phyloP scores from a whole-genome alignment of 2,329 filamentous ascomycete species.

The Colletotrichum cereale region DNA sequence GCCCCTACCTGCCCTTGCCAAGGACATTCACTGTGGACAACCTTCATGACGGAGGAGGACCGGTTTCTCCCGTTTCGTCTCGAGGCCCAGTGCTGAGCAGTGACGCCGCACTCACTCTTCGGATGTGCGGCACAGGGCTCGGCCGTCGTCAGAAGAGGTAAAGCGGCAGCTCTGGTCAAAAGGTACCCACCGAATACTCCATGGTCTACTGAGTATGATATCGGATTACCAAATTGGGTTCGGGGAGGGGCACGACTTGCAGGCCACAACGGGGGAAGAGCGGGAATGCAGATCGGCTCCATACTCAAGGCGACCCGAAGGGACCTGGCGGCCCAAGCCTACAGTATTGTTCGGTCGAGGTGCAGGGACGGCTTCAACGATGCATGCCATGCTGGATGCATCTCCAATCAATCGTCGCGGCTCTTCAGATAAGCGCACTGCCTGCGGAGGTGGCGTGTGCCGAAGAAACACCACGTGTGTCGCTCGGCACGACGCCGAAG shows the following conservation, averaged over 20 bases:
- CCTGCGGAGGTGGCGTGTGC: neutral
- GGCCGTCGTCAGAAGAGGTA: constrained; percentile 7
- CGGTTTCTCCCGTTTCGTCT: constrained; percentile 15
- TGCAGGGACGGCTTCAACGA: neutral
- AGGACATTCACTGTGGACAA: neutral
- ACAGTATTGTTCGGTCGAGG: neutral
- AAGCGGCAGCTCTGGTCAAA: neutral
- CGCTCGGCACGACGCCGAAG: neutral
- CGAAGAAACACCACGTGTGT: neutral
- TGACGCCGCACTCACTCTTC: neutral
- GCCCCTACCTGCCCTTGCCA: neutral
- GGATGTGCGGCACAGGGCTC: constrained; percentile 16
- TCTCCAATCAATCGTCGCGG: neutral
- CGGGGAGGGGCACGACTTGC: constrained; percentile 10
- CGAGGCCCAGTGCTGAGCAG: neutral
- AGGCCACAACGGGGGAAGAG: constrained; percentile 25
- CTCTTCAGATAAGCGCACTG: neutral
- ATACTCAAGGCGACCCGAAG: constrained; percentile 5
- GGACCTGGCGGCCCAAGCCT: constrained; percentile 5
- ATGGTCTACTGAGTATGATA: neutral
- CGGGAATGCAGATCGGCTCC: constrained; percentile 32
- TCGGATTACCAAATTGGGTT: constrained; percentile 4
- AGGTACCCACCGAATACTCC: neutral
- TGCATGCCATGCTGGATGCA: neutral
- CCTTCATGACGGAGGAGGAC: neutral